These are phyloP conservation scores for Cornus controversa DNA, from an alignment of 148 eudicot species.

Conservation along the genomic window DNA sequence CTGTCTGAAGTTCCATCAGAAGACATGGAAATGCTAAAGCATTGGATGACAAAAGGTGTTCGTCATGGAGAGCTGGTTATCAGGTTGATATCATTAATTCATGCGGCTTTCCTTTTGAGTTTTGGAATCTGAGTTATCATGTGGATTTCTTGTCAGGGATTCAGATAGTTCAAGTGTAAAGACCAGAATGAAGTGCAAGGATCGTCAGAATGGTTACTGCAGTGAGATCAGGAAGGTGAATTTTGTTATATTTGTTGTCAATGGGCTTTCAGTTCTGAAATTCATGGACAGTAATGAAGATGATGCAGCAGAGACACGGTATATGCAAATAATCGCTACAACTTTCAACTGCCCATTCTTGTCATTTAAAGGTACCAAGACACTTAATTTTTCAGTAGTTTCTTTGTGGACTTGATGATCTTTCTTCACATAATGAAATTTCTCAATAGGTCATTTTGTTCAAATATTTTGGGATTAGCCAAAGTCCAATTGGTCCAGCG, in stretches of 20 bases:
- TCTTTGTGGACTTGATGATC: neutral
- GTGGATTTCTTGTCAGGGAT: constrained; percentile 32
- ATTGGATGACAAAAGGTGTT: constrained; percentile 81
- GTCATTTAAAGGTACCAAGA: constrained; percentile 68
- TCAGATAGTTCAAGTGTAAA: constrained; percentile 49
- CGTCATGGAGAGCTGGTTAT: constrained; percentile 63
- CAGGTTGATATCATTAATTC: constrained; percentile 40
- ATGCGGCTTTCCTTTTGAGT: constrained; percentile 4
- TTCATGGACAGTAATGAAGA: constrained; percentile 48
- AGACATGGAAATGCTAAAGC: constrained; percentile 46
- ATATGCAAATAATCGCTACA: constrained; percentile 35
- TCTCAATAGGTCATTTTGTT: neutral
- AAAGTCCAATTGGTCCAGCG: too few relatives aligned
- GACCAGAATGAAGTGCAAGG: constrained; percentile 45
- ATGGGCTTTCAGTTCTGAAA: constrained; percentile 61
- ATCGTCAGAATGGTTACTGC: constrained; percentile 32
- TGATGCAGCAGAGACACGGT: constrained; percentile 33
- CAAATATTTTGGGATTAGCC: neutral
- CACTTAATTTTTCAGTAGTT: constrained; percentile 6
- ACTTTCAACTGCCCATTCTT: constrained; percentile 58
- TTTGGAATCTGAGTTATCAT: neutral
- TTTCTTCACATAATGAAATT: neutral
- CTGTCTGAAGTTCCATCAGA: constrained; percentile 48
- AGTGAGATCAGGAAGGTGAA: constrained; percentile 50
- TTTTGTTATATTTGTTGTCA: constrained; percentile 80